Conservation (phyloP, 2,329 filamentous ascomycete species). For the Leptosphaerulina australis region DNA sequence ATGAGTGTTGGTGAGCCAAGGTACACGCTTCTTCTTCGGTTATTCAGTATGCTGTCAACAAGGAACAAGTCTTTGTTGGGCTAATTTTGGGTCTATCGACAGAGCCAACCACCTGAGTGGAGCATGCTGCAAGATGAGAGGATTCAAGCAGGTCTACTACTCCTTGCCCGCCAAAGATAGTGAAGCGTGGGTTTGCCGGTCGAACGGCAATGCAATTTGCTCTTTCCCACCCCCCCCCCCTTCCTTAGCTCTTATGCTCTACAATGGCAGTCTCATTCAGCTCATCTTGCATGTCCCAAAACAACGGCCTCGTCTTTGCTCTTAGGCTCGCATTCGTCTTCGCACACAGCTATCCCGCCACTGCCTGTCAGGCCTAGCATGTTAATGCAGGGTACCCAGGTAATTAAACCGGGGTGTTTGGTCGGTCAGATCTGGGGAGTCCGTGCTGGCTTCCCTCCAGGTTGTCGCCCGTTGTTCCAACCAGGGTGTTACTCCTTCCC, state of each 20-base stretch:
- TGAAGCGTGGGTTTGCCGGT: neutral
- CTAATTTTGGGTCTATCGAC: too few relatives aligned
- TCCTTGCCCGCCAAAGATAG: too few relatives aligned
- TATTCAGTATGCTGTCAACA: too few relatives aligned
- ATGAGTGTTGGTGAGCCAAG: neutral
- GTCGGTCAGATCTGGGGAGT: constrained; percentile 17
- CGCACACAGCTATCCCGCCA: neutral
- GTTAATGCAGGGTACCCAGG: neutral
- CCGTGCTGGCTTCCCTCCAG: neutral
- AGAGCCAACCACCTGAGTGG: too few relatives aligned
- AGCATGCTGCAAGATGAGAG: too few relatives aligned
- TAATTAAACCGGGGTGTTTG: constrained; percentile 2
- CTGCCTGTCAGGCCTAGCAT: neutral
- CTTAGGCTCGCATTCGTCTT: constrained; percentile 10
- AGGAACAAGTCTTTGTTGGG: too few relatives aligned
- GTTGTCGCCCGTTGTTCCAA: neutral
- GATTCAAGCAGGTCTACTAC: too few relatives aligned
- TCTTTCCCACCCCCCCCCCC: too few relatives aligned
- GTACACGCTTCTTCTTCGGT: neutral
- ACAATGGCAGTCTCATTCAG: neutral
- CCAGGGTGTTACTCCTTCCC: neutral
- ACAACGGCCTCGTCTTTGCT: neutral
- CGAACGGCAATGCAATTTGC: neutral
- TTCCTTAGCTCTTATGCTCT: too few relatives aligned
- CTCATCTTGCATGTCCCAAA: neutral